A percentile compares a stretch with the other conserved stretches of the same genome.
These are phyloP conservation scores for Komagataella ulmi DNA, from an alignment of 805 yeast species.

Conservation along the genomic window DNA sequence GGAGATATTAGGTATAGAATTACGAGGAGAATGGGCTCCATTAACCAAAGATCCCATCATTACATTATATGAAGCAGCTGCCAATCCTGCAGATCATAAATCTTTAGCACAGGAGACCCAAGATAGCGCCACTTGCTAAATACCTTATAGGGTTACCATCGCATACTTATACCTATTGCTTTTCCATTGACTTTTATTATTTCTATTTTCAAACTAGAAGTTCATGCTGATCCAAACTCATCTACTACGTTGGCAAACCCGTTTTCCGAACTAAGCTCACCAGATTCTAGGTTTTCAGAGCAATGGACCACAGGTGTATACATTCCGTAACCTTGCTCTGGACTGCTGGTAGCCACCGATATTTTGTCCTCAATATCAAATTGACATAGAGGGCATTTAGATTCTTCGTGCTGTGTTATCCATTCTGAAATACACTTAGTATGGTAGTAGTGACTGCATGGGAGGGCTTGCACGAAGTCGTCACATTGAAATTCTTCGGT, in stretches of 20 bases:
- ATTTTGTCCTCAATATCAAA: background rate
- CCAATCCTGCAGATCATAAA: conserved; percentile 84
- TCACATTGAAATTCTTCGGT: background rate
- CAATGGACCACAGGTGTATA: background rate
- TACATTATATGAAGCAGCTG: conserved; percentile 78
- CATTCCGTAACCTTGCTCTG: background rate
- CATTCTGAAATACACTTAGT: background rate
- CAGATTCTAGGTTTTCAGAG: background rate
- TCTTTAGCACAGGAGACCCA: conserved; percentile 17
- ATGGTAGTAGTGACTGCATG: background rate
- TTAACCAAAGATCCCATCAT: conserved; percentile 57
- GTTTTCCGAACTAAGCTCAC: background rate
- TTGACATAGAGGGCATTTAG: background rate
- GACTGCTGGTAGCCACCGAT: background rate
- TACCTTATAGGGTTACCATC: background rate
- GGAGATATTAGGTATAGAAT: conserved; percentile 55
- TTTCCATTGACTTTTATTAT: background rate
- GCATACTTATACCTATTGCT: background rate
- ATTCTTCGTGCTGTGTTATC: background rate
- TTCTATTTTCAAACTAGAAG: background rate
- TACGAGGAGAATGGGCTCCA: conserved; percentile 59
- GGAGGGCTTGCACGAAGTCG: background rate
- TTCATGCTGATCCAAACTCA: background rate
- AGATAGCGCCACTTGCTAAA: conserved; percentile 2
- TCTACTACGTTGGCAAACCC: background rate